Conservation (phyloP, 768 basidiomycete species). For the Tricholoma terreum region DNA sequence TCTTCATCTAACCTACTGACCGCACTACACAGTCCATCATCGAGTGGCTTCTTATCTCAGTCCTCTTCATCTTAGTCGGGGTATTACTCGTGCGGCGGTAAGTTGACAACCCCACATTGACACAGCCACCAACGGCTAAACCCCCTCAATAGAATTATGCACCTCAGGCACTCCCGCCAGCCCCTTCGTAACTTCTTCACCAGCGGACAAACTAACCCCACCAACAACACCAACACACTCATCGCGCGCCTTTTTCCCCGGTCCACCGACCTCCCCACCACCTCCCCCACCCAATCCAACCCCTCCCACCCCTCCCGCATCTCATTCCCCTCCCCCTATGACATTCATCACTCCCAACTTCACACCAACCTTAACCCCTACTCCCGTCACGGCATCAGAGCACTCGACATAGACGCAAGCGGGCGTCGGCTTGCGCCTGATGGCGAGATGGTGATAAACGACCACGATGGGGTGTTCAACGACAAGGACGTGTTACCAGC, state of each 20-base stretch:
- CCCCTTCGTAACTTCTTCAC: slow-evolving; percentile 15
- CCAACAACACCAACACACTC: no score
- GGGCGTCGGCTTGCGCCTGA: slow-evolving; percentile 34
- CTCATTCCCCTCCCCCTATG: slow-evolving; percentile 17
- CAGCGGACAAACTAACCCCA: no score
- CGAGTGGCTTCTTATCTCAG: slow-evolving; percentile 28
- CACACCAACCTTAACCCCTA: neutral
- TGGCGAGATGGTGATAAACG: slow-evolving; percentile 13
- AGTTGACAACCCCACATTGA: no score
- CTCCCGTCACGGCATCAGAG: slow-evolving; percentile 25
- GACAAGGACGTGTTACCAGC: slow-evolving; percentile 49
- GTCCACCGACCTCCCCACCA: no score
- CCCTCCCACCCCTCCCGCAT: slow-evolving; percentile 7
- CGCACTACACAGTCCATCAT: slow-evolving; percentile 21
- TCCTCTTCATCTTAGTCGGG: slow-evolving; percentile 20
- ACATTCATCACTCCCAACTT: neutral
- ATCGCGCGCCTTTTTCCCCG: no score
- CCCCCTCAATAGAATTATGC: slow-evolving; percentile 7
- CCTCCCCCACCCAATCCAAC: slow-evolving; percentile 15
- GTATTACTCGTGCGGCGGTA: slow-evolving; percentile 25
- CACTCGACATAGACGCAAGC: slow-evolving; percentile 35
- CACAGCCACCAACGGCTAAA: neutral
- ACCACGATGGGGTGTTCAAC: slow-evolving; percentile 28
- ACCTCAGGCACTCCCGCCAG: slow-evolving; percentile 8
- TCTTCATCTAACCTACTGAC: slow-evolving; percentile 1